Conservation (phyloP, 305 asterid genomes). For the Solanum hybrid region DNA sequence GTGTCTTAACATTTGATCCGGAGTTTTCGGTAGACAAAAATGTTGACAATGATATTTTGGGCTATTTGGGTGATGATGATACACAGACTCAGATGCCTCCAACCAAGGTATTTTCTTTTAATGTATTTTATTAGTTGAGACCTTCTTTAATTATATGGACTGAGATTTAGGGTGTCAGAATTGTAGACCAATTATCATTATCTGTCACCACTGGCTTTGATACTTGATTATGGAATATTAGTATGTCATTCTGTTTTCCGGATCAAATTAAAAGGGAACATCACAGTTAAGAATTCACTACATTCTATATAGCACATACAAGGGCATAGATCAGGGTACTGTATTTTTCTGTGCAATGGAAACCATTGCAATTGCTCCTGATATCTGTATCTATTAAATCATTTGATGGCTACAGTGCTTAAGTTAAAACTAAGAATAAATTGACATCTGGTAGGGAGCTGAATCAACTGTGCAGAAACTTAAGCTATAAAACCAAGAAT, state of each 20-base stretch:
- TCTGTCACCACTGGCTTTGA: neutral
- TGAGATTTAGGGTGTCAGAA: neutral
- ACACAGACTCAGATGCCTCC: constrained; percentile 40
- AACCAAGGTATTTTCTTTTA: constrained; percentile 40
- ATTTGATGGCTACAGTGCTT: neutral
- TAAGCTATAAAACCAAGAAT: neutral
- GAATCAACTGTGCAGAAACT: neutral
- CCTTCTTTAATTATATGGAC: neutral
- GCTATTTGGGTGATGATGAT: constrained; percentile 41
- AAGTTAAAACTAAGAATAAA: neutral
- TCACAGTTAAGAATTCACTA: neutral
- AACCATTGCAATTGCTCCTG: neutral
- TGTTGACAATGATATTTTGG: constrained; percentile 31
- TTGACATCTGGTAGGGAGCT: neutral
- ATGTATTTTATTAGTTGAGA: neutral
- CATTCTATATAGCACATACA: neutral
- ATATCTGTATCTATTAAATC: neutral
- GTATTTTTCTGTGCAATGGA: neutral
- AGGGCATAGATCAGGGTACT: neutral
- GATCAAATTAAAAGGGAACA: neutral
- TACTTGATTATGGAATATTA: neutral
- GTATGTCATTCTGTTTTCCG: neutral
- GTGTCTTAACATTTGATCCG: constrained; percentile 60
- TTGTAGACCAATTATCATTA: neutral
- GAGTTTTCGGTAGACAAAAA: constrained; percentile 33